phyloP scores from a whole-genome alignment of 495 filamentous ascomycete genomes.

The Bacidia gigantensis region DNA sequence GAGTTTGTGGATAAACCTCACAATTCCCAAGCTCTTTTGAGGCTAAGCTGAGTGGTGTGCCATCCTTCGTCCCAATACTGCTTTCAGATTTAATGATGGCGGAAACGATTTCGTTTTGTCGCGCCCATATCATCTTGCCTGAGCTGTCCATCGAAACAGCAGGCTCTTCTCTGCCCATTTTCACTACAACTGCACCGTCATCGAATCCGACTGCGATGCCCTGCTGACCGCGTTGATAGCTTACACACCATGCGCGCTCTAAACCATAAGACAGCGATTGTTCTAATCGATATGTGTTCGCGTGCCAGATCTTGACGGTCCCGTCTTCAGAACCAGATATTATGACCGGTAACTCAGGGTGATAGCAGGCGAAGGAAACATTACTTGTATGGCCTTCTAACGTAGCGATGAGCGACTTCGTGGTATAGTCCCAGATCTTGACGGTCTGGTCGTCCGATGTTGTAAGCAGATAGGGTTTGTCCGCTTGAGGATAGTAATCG shows the following conservation, averaged over 20 bases:
- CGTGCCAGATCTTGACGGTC: constrained; percentile 97
- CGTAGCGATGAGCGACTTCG: constrained; percentile 90
- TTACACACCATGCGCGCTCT: constrained; percentile 94
- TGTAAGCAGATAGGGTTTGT: constrained; percentile 94
- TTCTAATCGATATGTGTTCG: constrained; percentile 88
- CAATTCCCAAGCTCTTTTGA: constrained; percentile 91
- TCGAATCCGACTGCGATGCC: constrained; percentile 94
- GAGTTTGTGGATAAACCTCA: constrained; percentile 89
- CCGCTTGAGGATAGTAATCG: constrained; percentile 91
- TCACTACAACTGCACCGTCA: constrained; percentile 93
- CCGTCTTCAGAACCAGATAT: constrained; percentile 98
- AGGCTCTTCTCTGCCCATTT: constrained; percentile 93
- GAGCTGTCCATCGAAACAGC: constrained; percentile 94
- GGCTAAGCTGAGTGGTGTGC: constrained; percentile 66
- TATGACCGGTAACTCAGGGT: constrained; percentile 92
- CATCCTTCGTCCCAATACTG: constrained; percentile 74
- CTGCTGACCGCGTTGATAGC: constrained; percentile 86
- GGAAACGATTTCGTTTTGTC: constrained; percentile 85
- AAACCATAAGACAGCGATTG: constrained; percentile 91
- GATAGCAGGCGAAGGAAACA: constrained; percentile 97
- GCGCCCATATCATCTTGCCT: constrained; percentile 91
- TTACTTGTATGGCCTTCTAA: constrained; percentile 96
- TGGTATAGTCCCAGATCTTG: constrained; percentile 98
- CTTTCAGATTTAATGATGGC: constrained; percentile 80
- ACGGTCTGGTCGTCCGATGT: constrained; percentile 90